Percentiles rank a stretch among this genome's conserved stretches.
Evolutionary conservation across 2,329 filamentous ascomycete genomes (phyloP).

Genomic region (Hypoxylon sp.): DNA sequence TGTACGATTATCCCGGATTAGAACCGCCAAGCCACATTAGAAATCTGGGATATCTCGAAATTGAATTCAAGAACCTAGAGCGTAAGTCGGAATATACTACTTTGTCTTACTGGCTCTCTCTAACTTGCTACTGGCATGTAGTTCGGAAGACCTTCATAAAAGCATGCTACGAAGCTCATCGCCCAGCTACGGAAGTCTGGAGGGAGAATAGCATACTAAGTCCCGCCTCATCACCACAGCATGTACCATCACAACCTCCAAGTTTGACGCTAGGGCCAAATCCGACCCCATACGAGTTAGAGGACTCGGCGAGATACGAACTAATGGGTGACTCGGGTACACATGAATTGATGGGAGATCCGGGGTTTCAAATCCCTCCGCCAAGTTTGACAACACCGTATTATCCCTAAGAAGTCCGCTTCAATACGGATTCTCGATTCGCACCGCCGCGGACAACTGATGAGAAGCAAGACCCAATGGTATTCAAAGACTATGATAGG

Average conservation of each 20-base stretch:
- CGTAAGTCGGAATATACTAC: slow-evolving; percentile 26
- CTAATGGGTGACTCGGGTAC: slow-evolving; percentile 19
- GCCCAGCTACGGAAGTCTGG: slow-evolving; percentile 7
- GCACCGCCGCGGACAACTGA: background rate
- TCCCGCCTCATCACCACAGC: slow-evolving; percentile 11
- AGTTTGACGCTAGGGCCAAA: slow-evolving; percentile 25
- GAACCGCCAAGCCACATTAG: slow-evolving; percentile 37
- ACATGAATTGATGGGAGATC: slow-evolving; percentile 10
- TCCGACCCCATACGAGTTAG: slow-evolving; percentile 18
- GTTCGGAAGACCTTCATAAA: slow-evolving; percentile 48
- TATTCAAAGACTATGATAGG: slow-evolving; percentile 2
- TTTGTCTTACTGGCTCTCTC: no score
- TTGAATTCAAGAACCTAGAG: slow-evolving; percentile 43
- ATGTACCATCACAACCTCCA: slow-evolving; percentile 21
- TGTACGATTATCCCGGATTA: slow-evolving; percentile 44
- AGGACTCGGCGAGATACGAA: slow-evolving; percentile 7
- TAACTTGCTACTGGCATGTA: background rate
- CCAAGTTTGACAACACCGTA: slow-evolving; percentile 24
- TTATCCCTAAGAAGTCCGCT: slow-evolving; percentile 15
- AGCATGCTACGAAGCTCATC: slow-evolving; percentile 47
- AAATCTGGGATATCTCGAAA: slow-evolving; percentile 44
- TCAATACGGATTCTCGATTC: slow-evolving; percentile 11
- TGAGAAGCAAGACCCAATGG: background rate
- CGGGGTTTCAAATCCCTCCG: slow-evolving; percentile 18
- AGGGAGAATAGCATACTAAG: slow-evolving; percentile 29